A percentile compares a stretch with the other conserved stretches of the same genome.
Conservation (phyloP, 2,329 filamentous ascomycete genomes). For the Trichoderma arundinaceum region DNA sequence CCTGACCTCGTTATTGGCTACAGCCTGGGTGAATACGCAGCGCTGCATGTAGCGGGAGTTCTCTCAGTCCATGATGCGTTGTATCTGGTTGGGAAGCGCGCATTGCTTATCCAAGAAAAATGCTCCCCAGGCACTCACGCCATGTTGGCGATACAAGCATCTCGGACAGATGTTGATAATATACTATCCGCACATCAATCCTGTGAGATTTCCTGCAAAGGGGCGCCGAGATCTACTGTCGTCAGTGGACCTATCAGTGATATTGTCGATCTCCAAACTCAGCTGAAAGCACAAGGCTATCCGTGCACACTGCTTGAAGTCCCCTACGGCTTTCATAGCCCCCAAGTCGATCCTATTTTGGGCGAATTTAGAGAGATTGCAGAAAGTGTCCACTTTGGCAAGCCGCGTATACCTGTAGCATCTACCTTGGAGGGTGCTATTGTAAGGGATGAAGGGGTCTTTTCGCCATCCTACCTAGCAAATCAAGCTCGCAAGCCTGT, state of each 20-base stretch:
- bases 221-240: conserved; percentile 63
- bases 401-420: no score
- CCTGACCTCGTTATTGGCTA: conserved; percentile 55
- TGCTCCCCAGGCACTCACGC: conserved; percentile 51
- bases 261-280: conserved; percentile 5
- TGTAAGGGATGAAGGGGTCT: no score
- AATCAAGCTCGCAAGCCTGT: no score
- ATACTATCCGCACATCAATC: conserved; percentile 36
- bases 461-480: no score
- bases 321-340: no score
- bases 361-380: no score
- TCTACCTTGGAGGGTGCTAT: no score
- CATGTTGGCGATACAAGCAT: conserved; percentile 45
- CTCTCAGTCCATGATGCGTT: conserved; percentile 65
- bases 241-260: conserved; percentile 34
- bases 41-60: conserved; percentile 66
- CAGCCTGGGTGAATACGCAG: conserved; percentile 68
- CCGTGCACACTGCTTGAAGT: no score
- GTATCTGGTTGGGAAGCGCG: conserved; percentile 65
- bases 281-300: no score
- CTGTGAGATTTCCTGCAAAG: conserved; percentile 62
- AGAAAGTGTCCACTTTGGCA: no score
- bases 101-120: conserved; percentile 58
- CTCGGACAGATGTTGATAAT: conserved; percentile 28
- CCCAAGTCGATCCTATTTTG: no score